phyloP scores from a whole-genome alignment of 1,139 yeast species.

The Zhuliangozyma blackwelliae region DNA sequence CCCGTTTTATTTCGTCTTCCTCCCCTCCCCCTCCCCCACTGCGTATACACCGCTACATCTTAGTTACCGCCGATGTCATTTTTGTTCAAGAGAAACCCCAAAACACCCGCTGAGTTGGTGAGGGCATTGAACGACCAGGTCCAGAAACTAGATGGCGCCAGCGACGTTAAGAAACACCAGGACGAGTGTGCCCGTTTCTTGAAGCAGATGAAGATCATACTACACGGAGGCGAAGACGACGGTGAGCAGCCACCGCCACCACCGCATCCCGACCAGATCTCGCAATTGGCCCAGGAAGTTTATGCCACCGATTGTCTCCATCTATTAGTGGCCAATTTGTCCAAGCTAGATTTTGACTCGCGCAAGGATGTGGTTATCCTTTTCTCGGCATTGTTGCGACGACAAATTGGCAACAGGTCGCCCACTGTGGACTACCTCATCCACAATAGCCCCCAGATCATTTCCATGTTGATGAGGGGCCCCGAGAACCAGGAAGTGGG shows the following conservation, averaged over 20 bases:
- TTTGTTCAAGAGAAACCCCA: slow-evolving; percentile 86
- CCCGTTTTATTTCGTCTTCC: neutral
- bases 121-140: slow-evolving; percentile 72
- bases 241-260: slow-evolving; percentile 42
- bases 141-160: slow-evolving; percentile 50
- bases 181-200: slow-evolving; percentile 75
- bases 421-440: slow-evolving; percentile 86
- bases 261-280: slow-evolving; percentile 62
- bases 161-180: slow-evolving; percentile 58
- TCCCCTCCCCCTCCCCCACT: too few species aligned
- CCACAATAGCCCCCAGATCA: slow-evolving; percentile 55
- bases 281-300: slow-evolving; percentile 69
- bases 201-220: slow-evolving; percentile 59
- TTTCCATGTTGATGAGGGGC: slow-evolving; percentile 59
- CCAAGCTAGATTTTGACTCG: slow-evolving; percentile 78
- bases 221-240: slow-evolving; percentile 69
- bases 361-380: slow-evolving; percentile 76
- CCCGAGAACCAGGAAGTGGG: slow-evolving; percentile 73
- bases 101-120: slow-evolving; percentile 82
- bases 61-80: slow-evolving; percentile 61
- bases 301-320: slow-evolving; percentile 68
- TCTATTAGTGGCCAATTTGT: slow-evolving; percentile 53
- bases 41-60: too few species aligned
- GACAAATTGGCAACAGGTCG: slow-evolving; percentile 70
- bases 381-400: slow-evolving; percentile 72